Evolutionary conservation across 2,329 filamentous ascomycete species (phyloP), one percentile per base, ranked within the genome.

Genomic region (Lojkania enalia): DNA sequence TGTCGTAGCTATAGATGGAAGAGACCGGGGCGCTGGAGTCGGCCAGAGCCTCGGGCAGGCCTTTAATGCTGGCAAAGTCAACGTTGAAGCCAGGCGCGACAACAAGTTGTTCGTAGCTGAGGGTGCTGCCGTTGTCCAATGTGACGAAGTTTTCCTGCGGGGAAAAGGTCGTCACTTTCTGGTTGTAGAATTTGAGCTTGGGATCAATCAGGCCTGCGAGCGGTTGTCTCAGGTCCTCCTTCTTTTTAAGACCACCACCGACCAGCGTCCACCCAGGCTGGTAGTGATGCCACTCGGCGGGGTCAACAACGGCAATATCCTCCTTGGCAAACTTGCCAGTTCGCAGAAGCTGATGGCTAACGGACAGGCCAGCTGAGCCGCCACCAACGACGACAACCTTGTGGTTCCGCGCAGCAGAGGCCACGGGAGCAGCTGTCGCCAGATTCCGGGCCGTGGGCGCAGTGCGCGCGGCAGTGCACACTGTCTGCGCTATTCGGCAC

Each of bases 221-320:
- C 1, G 77, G 77, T 44, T 70, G 66, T 35, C 77, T 75, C 44
- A 86, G 67, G 18, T 84, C 76, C 51, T 84, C 72, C 60, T 82
- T 83, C 35, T 72, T 77, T 66, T 86, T 86, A 29, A 87, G 73
- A 3, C 84, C 84, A 29, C 80, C 83, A 32, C 83, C 84, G 2
- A 86, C 84, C 1, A 87, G 73, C 2, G 84, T 87, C 83, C 83
- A 87, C 42, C 84, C 84, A 1, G 84, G 82, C 64, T 87, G 84
- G 62, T 86, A 87, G 69, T 87, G 76, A 60, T 87, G 83, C 74
- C 76, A 83, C 52, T 70, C 61, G 1, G 83, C 76, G 0, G 84
- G 84, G 51, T 87, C 84, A 32, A 87, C 69, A 19, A 87, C 57
- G 20, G 84, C 83, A 48, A 87, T 84, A 48, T 87, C 84, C 21